phyloP scores from a whole-genome alignment of 2,329 filamentous ascomycete genomes.

The Diaporthe eres region DNA sequence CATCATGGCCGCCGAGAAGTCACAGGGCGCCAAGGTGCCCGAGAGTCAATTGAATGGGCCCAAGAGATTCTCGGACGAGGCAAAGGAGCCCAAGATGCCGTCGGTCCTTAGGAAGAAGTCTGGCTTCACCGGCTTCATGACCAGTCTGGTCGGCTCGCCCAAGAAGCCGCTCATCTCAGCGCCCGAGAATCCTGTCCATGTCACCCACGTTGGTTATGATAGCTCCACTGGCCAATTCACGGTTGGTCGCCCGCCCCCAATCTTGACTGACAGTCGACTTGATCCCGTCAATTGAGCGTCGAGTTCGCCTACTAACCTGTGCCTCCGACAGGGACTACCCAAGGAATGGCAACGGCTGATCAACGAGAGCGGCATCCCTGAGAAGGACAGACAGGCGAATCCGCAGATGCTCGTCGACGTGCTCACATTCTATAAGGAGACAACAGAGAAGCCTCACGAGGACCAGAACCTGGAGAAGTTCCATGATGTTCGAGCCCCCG shows the following conservation, averaged over 20 bases:
- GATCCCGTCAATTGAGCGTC: slow-evolving; percentile 41
- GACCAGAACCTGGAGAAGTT: slow-evolving; percentile 97
- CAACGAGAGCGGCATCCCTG: slow-evolving; percentile 94
- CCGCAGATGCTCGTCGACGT: slow-evolving; percentile 97
- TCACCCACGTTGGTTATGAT: slow-evolving; percentile 98
- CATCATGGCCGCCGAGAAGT: slow-evolving; percentile 64
- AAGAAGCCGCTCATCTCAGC: slow-evolving; percentile 96
- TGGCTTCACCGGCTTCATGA: slow-evolving; percentile 90
- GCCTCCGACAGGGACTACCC: slow-evolving; percentile 79
- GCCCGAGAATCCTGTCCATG: slow-evolving; percentile 96
- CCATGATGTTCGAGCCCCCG: slow-evolving; percentile 81
- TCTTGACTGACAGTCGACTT: slow-evolving; percentile 36
- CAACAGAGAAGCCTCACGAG: slow-evolving; percentile 82
- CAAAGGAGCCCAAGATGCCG: slow-evolving; percentile 71
- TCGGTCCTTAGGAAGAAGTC: slow-evolving; percentile 83
- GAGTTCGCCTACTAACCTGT: slow-evolving; percentile 42
- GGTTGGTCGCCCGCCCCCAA: slow-evolving; percentile 65
- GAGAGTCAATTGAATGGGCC: slow-evolving; percentile 67
- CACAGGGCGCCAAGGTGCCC: slow-evolving; percentile 54
- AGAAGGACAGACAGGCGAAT: slow-evolving; percentile 95
- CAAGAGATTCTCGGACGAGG: slow-evolving; percentile 87
- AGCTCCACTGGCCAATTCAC: slow-evolving; percentile 97
- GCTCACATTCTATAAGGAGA: slow-evolving; percentile 97
- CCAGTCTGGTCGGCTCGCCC: slow-evolving; percentile 84
- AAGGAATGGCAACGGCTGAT: slow-evolving; percentile 98